Base-by-base conservation (phyloP, 768 basidiomycete genomes). In the Leccinum incarnatum region DNA sequence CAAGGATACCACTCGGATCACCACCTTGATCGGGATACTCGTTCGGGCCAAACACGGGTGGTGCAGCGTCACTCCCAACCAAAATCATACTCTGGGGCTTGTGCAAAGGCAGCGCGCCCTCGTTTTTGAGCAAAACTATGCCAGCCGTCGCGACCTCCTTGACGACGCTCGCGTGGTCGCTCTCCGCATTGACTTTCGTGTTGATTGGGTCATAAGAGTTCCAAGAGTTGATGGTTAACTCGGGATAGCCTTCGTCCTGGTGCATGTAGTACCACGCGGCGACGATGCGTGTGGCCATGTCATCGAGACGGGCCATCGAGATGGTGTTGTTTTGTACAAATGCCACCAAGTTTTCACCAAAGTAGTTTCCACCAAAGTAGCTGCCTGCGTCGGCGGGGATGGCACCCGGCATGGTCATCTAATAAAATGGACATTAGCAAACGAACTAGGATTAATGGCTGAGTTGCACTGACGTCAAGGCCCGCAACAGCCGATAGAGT, bases 381-480 rank as follows among this genome's bases (percentile, higher is more conserved):
- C 17, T 64, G 2, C 64, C 67, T 4, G 79, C 78, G 36, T 63
- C 66, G 19, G 73, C 65, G 23, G 70, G 71, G 42, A 81, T 77
- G 58, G 84, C 86, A 64, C 86, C 87, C 51, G 87, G 86, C 86
- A 88, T 88, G 0, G 83, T 86, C 87, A 87, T 86, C 85, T 87
- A 10, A 29, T 54, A 25, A 56, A n/a, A 32, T 53, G 5, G 40
- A 27, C 45, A 17, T 56, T 10, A 66, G 52, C 17, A 46, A 12
- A 10, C n/a, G 23, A 30, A 8, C 29, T 27, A 9, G 29, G n/a
- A 23, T 5, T 29, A 12, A 23, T 1, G 2, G 4, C 1, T 1
- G 6, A 42, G 54, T 65, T 37, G 32, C 32, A 68, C 82, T 54
- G 57, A 84, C 87, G 66, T 88, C 87, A 12, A 88, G 77, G 12